phyloP scores from a whole-genome alignment of 2,329 filamentous ascomycete genomes.

The Fusarium fujikuroi region DNA sequence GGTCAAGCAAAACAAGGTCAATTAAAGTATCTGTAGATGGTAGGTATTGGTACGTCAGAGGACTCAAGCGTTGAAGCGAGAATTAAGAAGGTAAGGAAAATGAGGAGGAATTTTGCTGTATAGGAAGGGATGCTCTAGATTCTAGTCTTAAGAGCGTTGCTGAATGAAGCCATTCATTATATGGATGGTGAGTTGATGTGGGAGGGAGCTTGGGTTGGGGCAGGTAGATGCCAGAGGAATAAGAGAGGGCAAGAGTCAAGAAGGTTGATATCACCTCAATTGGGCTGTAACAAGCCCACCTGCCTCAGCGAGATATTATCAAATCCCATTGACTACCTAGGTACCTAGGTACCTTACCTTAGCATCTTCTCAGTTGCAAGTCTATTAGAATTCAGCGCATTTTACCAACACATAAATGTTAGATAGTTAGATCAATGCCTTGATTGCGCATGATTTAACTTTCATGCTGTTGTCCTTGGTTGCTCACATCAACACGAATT shows the following conservation, averaged over 20 bases:
- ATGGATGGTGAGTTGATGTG: constrained; percentile 2
- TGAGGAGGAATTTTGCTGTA: not conserved
- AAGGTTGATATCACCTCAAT: not conserved
- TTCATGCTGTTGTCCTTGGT: constrained; percentile 6
- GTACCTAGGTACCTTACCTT: not conserved
- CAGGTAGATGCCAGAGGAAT: not conserved
- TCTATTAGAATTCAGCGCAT: not conserved
- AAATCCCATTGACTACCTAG: not conserved
- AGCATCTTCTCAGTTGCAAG: not conserved
- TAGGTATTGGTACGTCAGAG: constrained; percentile 5
- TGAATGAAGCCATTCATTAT: constrained; percentile 11
- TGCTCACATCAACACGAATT: not conserved
- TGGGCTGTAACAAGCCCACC: not conserved
- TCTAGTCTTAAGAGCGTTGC: constrained; percentile 10
- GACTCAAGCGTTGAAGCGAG: constrained; percentile 13
- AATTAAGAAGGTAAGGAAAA: not conserved
- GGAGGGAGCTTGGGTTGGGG: not conserved
- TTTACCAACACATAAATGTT: not conserved
- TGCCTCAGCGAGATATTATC: not conserved
- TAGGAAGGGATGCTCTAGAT: constrained; percentile 3
- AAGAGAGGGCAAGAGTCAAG: constrained; percentile 4
- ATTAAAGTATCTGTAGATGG: not conserved
- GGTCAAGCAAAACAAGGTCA: not conserved
- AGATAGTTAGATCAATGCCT: not conserved
- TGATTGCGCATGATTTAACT: not conserved